Conservation (phyloP, 306 rosid species). For the Quillaja saponaria region DNA sequence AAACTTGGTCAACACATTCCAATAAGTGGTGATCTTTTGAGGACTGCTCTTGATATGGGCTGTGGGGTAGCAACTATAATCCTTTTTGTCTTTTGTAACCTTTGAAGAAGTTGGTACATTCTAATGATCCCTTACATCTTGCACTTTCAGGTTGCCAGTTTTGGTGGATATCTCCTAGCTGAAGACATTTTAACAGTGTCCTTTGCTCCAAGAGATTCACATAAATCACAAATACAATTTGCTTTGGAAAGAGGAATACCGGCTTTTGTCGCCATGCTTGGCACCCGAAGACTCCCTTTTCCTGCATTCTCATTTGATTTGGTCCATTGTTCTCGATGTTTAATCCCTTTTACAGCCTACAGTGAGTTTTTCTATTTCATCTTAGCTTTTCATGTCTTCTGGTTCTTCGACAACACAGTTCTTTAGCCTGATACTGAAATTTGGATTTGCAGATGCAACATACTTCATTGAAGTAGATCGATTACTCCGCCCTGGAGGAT, state of each 20-base stretch:
- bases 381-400: slow-evolving; percentile 19
- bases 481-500: slow-evolving; percentile 94
- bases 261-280: slow-evolving; percentile 97
- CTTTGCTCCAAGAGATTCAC: slow-evolving; percentile 99
- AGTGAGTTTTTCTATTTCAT: slow-evolving; percentile 56
- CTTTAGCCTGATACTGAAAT: slow-evolving; percentile 32
- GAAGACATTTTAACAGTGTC: slow-evolving; percentile 78
- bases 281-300: slow-evolving; percentile 94
- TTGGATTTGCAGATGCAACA: slow-evolving; percentile 71
- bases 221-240: slow-evolving; percentile 94
- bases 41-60: slow-evolving; percentile 99
- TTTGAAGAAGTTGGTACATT: slow-evolving; percentile 19
- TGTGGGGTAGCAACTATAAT: slow-evolving; percentile 75
- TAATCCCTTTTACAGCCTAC: slow-evolving; percentile 94
- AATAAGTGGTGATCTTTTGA: slow-evolving; percentile 56
- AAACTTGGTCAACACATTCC: slow-evolving; percentile 95
- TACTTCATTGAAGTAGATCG: slow-evolving; percentile 96
- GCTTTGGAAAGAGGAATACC: slow-evolving; percentile 97
- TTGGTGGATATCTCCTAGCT: slow-evolving; percentile 82
- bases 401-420: slow-evolving; percentile 12
- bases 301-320: slow-evolving; percentile 90
- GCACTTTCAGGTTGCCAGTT: slow-evolving; percentile 87
- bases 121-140: slow-evolving; percentile 16
- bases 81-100: slow-evolving; percentile 16
- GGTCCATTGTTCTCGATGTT: slow-evolving; percentile 93